Evolutionary conservation across 2,329 filamentous ascomycete species (phyloP).

Genomic region (Eurotiales sp.): DNA sequence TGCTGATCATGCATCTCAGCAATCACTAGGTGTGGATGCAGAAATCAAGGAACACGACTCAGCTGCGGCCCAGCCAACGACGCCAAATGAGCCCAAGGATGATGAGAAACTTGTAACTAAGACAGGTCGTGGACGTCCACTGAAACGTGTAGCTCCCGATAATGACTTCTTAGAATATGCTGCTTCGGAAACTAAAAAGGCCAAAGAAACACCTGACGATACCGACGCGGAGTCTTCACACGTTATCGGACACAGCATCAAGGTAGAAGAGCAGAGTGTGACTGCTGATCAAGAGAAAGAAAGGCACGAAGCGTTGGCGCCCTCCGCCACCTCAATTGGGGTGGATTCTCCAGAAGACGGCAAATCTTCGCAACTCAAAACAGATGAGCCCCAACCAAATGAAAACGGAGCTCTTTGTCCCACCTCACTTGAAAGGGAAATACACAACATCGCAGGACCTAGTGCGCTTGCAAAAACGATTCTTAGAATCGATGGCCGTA

Average conservation of each 20-base stretch:
- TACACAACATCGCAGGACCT: constrained; percentile 29
- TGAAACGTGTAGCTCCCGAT: constrained; percentile 1
- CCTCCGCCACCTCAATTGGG: not conserved
- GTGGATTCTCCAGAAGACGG: not conserved
- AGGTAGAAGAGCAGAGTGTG: not conserved
- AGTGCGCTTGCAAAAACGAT: constrained; percentile 31
- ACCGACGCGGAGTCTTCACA: too few species aligned
- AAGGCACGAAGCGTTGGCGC: not conserved
- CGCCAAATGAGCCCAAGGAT: not conserved
- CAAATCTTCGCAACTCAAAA: not conserved
- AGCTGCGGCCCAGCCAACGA: not conserved
- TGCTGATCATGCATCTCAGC: not conserved
- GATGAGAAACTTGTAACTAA: not conserved
- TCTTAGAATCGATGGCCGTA: constrained; percentile 38
- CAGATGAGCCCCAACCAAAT: constrained; percentile 1
- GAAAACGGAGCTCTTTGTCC: constrained; percentile 9
- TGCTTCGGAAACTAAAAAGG: not conserved
- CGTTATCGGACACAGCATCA: not conserved
- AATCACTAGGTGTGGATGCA: not conserved
- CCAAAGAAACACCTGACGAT: not conserved
- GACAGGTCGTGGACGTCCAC: constrained; percentile 3
- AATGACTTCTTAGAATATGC: not conserved
- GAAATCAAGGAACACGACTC: not conserved
- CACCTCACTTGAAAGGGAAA: constrained; percentile 20
- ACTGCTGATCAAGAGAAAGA: not conserved